Base-by-base conservation (phyloP, 257 asterid species). In the Verbascum thapsus region DNA sequence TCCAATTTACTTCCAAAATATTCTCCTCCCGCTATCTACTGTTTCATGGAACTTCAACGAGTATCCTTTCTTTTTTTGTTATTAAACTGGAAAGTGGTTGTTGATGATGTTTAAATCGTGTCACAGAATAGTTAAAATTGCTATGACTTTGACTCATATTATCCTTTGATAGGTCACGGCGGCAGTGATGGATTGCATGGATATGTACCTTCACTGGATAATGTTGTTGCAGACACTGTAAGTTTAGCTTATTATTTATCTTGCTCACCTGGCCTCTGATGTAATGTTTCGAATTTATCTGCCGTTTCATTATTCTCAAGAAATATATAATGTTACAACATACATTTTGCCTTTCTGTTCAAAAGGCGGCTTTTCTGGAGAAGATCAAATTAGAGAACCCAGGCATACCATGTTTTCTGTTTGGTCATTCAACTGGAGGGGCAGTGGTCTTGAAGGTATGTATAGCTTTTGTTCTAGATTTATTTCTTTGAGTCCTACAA, bases 141-240 rank as follows among this genome's bases (percentile, higher is more conserved):
- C 30, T 40, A 8, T 43, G 10, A 16, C 49, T 41, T 19, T 59
- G 59, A 60, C 48, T 60, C 23, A 11, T 38, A 13, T 47, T 52
- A 69, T 66, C 39, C 58, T 71, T 53, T 65, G 54, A 70, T 71
- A 92, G 99, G 99, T 66, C 99, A 94, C 71, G 99, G 99, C 13
- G 99, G 99, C 51, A 94, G 99, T 80, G 99, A 94, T 85, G 99
- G 99, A 58, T 78, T 94, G 76, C 99, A 94, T 71, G 99, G 99
- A 70, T 94, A 90, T 71, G 99, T 94, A 55, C 99, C 99, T 62
- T 90, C 99, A 43, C 78, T 94, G 77, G 99, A 94, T 74, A 86
- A 94, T 68, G 99, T 94, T 8, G 97, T 94, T 64, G 87, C 88
- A 5, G 99, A 94, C 85, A 90, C 99, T 34, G 99, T 94, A 83